A percentile compares a stretch with the other conserved stretches of the same genome.
phyloP scores from a whole-genome alignment of 305 asterid genomes.

The Euphrasia arctica region DNA sequence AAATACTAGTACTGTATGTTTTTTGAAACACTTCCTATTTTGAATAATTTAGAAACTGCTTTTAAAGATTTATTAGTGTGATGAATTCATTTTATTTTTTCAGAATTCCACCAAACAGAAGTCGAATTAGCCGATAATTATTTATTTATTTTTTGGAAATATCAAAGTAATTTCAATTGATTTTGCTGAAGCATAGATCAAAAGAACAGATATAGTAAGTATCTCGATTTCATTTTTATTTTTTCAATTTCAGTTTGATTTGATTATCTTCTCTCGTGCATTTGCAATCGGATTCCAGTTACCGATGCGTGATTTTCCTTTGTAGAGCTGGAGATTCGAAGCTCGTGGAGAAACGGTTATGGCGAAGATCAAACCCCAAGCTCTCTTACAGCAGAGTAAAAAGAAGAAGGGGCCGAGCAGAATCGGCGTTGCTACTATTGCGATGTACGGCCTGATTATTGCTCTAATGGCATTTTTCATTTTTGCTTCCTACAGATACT shows the following conservation, averaged over 20 bases:
- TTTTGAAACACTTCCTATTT: too few relatives aligned
- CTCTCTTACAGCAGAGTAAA: conserved; percentile 92
- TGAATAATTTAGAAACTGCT: too few relatives aligned
- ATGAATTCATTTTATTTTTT: too few relatives aligned
- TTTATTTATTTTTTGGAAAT: background rate
- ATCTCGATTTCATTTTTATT: conserved; percentile 9
- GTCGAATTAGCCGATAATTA: conserved; percentile 21
- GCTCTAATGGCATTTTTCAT: conserved; percentile 56
- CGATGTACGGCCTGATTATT: conserved; percentile 43
- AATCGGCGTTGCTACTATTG: conserved; percentile 44
- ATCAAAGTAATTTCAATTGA: conserved; percentile 19
- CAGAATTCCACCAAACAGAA: conserved; percentile 24
- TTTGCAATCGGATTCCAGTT: conserved; percentile 14
- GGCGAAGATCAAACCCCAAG: conserved; percentile 98
- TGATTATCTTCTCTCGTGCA: background rate
- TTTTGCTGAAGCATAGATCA: conserved; percentile 23
- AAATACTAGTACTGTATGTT: too few relatives aligned
- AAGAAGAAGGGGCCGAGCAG: conserved; percentile 77
- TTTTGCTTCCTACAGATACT: conserved; percentile 61
- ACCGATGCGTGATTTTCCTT: conserved; percentile 26
- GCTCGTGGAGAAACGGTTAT: too few relatives aligned
- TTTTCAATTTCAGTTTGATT: too few relatives aligned
- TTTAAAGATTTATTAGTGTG: too few relatives aligned
- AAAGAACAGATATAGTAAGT: conserved; percentile 32
- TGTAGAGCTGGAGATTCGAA: conserved; percentile 36